Conservation (phyloP, 2,329 filamentous ascomycete species). For the Huntiella bhutanensis region DNA sequence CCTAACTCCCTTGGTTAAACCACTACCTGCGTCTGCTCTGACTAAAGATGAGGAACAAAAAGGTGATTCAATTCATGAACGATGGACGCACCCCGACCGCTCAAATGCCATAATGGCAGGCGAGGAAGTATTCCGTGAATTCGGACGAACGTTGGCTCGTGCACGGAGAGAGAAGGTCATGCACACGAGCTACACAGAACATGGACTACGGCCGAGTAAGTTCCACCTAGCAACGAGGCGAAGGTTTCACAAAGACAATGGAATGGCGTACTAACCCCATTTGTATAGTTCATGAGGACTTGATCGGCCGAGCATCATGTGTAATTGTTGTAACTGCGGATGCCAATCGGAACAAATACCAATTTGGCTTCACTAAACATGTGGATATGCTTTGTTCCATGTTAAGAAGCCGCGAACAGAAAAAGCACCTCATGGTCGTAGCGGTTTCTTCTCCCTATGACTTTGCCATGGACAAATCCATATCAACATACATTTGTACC, state of each 20-base stretch:
- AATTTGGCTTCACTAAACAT: constrained; percentile 88
- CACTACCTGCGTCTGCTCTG: constrained; percentile 72
- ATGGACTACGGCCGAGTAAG: constrained; percentile 60
- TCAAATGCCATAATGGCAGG: constrained; percentile 62
- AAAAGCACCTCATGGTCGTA: constrained; percentile 79
- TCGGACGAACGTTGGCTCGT: constrained; percentile 72
- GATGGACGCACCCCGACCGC: constrained; percentile 12
- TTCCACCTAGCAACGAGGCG: not conserved
- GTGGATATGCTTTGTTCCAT: constrained; percentile 89
- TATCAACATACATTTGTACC: constrained; percentile 85
- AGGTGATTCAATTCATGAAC: constrained; percentile 2
- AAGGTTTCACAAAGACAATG: not conserved
- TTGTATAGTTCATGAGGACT: constrained; percentile 57
- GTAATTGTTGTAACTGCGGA: constrained; percentile 87
- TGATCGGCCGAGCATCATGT: constrained; percentile 72
- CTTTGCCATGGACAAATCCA: constrained; percentile 79
- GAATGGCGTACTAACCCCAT: not conserved
- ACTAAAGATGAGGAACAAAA: constrained; percentile 27
- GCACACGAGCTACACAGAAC: constrained; percentile 88
- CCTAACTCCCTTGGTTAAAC: constrained; percentile 76
- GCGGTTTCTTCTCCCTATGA: constrained; percentile 92
- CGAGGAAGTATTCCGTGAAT: constrained; percentile 77
- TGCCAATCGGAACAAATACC: constrained; percentile 83
- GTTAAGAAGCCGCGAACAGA: constrained; percentile 55
- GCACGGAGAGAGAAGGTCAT: constrained; percentile 71